A percentile compares a stretch with the other conserved stretches of the same genome.
phyloP scores from a whole-genome alignment of 306 rosid species.

The Quercus robur region DNA sequence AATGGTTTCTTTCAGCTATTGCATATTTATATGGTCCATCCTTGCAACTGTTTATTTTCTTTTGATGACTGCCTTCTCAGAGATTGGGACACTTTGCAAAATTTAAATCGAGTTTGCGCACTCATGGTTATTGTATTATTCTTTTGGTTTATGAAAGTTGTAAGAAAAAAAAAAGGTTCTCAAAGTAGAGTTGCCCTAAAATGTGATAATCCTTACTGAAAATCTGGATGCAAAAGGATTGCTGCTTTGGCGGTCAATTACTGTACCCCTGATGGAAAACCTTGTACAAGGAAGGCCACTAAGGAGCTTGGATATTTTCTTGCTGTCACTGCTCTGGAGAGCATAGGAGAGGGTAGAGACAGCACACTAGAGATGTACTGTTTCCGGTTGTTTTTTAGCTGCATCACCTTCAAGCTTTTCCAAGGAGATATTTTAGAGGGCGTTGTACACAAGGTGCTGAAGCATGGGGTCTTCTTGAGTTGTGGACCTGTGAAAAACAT shows the following conservation, averaged over 20 bases:
- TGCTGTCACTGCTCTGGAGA: constrained; percentile 70
- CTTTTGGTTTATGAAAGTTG: constrained; percentile 27
- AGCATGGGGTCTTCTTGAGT: constrained; percentile 82
- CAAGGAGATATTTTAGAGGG: constrained; percentile 83
- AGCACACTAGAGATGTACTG: constrained; percentile 71
- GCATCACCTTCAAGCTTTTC: constrained; percentile 70
- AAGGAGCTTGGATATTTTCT: constrained; percentile 73
- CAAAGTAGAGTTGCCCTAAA: constrained; percentile 72
- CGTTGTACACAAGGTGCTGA: constrained; percentile 70
- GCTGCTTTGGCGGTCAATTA: constrained; percentile 68
- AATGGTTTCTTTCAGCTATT: not conserved
- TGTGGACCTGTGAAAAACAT: constrained; percentile 77
- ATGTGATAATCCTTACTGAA: constrained; percentile 72
- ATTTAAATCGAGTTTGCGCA: constrained; percentile 1
- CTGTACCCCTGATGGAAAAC: constrained; percentile 52
- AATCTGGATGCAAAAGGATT: constrained; percentile 53
- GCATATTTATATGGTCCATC: not conserved
- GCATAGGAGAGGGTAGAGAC: constrained; percentile 78
- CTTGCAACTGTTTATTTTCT: not conserved
- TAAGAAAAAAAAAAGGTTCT: constrained; percentile 46
- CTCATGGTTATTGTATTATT: constrained; percentile 8
- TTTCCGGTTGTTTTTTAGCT: constrained; percentile 71
- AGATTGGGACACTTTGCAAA: not conserved
- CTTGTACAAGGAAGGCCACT: constrained; percentile 62
- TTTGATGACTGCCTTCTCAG: not conserved